These are phyloP conservation scores for Microdochium bolleyi DNA, from an alignment of 2,329 filamentous ascomycete species.

Conservation along the genomic window DNA sequence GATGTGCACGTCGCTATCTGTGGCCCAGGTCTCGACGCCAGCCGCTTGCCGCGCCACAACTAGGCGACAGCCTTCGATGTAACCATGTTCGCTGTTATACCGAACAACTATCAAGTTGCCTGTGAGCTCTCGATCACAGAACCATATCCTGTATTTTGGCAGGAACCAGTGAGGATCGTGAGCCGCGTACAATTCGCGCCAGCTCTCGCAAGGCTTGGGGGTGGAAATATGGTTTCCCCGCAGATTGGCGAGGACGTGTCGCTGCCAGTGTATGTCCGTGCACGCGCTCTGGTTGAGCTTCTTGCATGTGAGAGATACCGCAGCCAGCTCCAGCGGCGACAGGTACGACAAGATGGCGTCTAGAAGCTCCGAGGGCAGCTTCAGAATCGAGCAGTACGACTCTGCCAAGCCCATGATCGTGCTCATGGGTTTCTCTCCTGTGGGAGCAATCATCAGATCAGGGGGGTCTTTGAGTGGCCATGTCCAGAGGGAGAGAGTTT, in stretches of 20 bases:
- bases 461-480: slow-evolving; percentile 1
- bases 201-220: slow-evolving; percentile 53
- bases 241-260: slow-evolving; percentile 60
- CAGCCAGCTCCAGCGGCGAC: slow-evolving; percentile 53
- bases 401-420: not conserved
- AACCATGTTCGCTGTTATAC: slow-evolving; percentile 64
- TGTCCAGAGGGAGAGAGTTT: not conserved
- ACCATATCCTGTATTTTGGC: slow-evolving; percentile 74
- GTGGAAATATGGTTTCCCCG: slow-evolving; percentile 44
- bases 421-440: not conserved
- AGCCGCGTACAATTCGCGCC: slow-evolving; percentile 62
- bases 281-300: slow-evolving; percentile 49
- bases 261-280: slow-evolving; percentile 66
- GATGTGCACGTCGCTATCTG: slow-evolving; percentile 58
- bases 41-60: slow-evolving; percentile 54
- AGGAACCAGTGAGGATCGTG: slow-evolving; percentile 85
- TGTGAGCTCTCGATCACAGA: slow-evolving; percentile 63
- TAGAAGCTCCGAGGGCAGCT: slow-evolving; percentile 68
- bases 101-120: slow-evolving; percentile 71
- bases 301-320: slow-evolving; percentile 53
- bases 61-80: slow-evolving; percentile 75
- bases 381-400: slow-evolving; percentile 26
- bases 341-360: slow-evolving; percentile 64
- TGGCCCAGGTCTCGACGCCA: slow-evolving; percentile 55
- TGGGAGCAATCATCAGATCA: slow-evolving; percentile 4